Conservation (phyloP, 257 asterid species). For the Rauvolfia tetraphylla region DNA sequence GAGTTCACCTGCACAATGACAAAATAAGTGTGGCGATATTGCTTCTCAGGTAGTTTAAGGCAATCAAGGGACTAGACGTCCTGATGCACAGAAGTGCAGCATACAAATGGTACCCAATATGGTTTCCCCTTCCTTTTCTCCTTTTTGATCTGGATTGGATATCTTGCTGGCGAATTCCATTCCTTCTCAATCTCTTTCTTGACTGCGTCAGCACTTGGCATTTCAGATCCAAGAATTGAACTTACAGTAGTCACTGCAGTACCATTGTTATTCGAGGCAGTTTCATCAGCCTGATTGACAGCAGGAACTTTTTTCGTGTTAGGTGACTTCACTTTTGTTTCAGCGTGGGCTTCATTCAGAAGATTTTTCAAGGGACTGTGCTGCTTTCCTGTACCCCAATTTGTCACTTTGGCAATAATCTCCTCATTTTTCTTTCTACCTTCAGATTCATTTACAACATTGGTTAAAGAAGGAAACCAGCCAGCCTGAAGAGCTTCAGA, state of each 20-base stretch:
- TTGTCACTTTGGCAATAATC: conserved; percentile 69
- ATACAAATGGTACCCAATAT: conserved; percentile 78
- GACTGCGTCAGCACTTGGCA: conserved; percentile 26
- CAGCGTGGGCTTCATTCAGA: conserved; percentile 45
- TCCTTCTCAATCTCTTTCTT: conserved; percentile 57
- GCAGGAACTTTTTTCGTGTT: conserved; percentile 37
- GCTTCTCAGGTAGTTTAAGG: neutral
- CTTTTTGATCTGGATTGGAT: conserved; percentile 72
- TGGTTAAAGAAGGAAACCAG: conserved; percentile 73
- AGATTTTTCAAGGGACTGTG: conserved; percentile 59
- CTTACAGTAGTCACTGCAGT: conserved; percentile 32
- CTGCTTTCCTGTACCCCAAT: conserved; percentile 66
- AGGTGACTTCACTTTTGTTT: conserved; percentile 41
- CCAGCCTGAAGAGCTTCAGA: conserved; percentile 57
- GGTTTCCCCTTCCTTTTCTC: conserved; percentile 70
- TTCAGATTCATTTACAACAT: conserved; percentile 66
- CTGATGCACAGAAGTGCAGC: conserved; percentile 73
- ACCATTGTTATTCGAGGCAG: conserved; percentile 33
- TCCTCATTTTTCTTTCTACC: conserved; percentile 87
- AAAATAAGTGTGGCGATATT: neutral
- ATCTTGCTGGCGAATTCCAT: conserved; percentile 91
- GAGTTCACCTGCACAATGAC: neutral
- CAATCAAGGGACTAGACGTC: conserved; percentile 35
- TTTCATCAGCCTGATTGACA: conserved; percentile 35
- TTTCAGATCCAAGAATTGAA: conserved; percentile 32